Evolutionary conservation across 2,329 filamentous ascomycete species (phyloP).

Genomic region (Xylariales sp.): DNA sequence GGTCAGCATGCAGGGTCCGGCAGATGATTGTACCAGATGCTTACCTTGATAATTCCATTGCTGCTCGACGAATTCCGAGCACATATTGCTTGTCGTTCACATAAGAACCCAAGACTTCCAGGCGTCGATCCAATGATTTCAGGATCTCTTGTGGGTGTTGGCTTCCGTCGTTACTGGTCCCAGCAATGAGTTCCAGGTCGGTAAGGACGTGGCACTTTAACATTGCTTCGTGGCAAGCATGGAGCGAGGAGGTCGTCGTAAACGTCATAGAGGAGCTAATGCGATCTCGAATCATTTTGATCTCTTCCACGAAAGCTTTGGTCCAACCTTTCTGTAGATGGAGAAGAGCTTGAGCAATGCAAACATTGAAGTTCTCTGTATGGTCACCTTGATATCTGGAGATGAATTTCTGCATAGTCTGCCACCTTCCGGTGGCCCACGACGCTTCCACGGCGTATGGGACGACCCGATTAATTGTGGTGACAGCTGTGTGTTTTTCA

Average conservation of each 20-base stretch:
- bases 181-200: conserved; percentile 76
- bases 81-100: conserved; percentile 92
- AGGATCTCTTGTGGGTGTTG: conserved; percentile 38
- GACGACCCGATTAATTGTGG: conserved; percentile 59
- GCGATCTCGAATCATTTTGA: conserved; percentile 63
- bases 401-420: conserved; percentile 66
- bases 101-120: conserved; percentile 87
- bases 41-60: conserved; percentile 75
- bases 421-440: conserved; percentile 84
- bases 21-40: conserved; percentile 17
- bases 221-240: conserved; percentile 79
- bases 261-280: conserved; percentile 72
- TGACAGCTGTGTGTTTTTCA: conserved; percentile 39
- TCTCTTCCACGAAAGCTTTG: conserved; percentile 47
- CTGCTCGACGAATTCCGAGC: conserved; percentile 77
- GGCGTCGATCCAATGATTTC: conserved; percentile 63
- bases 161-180: conserved; percentile 35
- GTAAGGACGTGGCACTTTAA: conserved; percentile 82
- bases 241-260: conserved; percentile 74
- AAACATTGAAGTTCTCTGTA: conserved; percentile 74
- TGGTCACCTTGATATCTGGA: conserved; percentile 45
- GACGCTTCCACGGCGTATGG: conserved; percentile 87
- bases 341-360: conserved; percentile 64
- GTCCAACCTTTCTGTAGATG: conserved; percentile 51
- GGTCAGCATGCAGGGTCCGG: conserved; percentile 22